phyloP scores from a whole-genome alignment of 164 flowering plant genomes.

The Euptelea pleiosperma region DNA sequence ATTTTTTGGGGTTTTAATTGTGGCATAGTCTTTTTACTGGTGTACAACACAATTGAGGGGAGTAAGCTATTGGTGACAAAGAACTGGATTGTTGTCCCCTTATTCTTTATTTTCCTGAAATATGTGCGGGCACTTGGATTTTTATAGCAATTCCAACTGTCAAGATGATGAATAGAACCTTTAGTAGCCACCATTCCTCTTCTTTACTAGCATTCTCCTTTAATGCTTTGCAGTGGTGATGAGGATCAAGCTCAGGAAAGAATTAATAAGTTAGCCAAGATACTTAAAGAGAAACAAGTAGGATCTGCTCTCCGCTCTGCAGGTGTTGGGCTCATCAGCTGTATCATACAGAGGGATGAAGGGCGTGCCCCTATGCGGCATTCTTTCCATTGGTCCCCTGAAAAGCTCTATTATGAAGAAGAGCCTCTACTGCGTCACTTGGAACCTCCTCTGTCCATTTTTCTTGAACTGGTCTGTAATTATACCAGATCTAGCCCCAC shows the following conservation, averaged over 20 bases:
- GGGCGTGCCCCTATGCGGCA: constrained; percentile 98
- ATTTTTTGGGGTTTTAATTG: not conserved
- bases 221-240: constrained; percentile 74
- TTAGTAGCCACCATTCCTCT: not conserved
- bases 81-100: too few relatives aligned
- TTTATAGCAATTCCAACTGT: constrained; percentile 1
- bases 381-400: constrained; percentile 88
- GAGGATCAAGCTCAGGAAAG: constrained; percentile 99
- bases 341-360: constrained; percentile 99
- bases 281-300: constrained; percentile 76
- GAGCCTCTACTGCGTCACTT: constrained; percentile 93
- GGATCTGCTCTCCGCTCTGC: constrained; percentile 63
- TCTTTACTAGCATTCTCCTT: not conserved
- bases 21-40: too few relatives aligned
- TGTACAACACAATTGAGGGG: too few relatives aligned
- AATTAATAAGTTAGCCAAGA: constrained; percentile 84
- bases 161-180: not conserved
- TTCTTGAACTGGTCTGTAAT: constrained; percentile 99
- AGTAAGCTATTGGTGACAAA: too few relatives aligned
- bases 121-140: not conserved
- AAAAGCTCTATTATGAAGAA: constrained; percentile 72
- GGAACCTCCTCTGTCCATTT: constrained; percentile 97
- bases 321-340: constrained; percentile 86
- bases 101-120: not conserved
- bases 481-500: not conserved